Conservation (phyloP, 1,284 basidiomycete species). For the Phellopilus nigrolimitatus region DNA sequence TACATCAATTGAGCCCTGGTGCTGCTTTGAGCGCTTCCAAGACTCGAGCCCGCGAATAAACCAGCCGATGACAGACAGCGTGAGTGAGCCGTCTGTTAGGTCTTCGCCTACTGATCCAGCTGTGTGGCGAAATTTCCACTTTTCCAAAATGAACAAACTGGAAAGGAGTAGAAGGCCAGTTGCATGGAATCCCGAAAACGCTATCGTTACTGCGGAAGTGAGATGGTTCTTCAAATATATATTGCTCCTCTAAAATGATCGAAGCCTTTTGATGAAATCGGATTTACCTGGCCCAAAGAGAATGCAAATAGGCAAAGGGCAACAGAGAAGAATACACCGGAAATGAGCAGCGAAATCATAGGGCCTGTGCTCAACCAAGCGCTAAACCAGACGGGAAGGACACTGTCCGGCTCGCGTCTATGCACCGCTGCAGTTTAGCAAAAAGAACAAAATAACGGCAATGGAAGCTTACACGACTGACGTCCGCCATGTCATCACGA, state of each 20-base stretch:
- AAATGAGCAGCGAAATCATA: neutral
- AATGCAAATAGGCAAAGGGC: constrained; percentile 3
- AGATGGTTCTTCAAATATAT: neutral
- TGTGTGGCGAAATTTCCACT: constrained; percentile 2
- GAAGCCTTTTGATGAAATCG: too few species aligned
- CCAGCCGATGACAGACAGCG: neutral
- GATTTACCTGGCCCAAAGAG: constrained; percentile 1
- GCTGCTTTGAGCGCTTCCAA: neutral
- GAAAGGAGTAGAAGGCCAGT: neutral
- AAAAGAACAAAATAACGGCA: neutral
- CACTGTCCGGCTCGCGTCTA: neutral
- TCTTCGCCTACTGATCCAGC: neutral
- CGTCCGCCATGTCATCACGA: constrained; percentile 1
- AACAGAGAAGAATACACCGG: neutral
- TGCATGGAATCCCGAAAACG: neutral
- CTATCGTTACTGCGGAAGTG: neutral
- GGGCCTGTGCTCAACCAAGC: constrained; percentile 5
- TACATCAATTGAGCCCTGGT: neutral
- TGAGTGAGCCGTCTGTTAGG: neutral
- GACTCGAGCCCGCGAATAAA: neutral
- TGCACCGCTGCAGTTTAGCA: too few species aligned
- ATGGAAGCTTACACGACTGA: neutral
- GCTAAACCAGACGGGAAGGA: neutral
- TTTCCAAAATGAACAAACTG: neutral
- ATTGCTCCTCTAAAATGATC: neutral